Base-by-base conservation (phyloP, 2,329 filamentous ascomycete genomes). In the Graphilbum fragrans region DNA sequence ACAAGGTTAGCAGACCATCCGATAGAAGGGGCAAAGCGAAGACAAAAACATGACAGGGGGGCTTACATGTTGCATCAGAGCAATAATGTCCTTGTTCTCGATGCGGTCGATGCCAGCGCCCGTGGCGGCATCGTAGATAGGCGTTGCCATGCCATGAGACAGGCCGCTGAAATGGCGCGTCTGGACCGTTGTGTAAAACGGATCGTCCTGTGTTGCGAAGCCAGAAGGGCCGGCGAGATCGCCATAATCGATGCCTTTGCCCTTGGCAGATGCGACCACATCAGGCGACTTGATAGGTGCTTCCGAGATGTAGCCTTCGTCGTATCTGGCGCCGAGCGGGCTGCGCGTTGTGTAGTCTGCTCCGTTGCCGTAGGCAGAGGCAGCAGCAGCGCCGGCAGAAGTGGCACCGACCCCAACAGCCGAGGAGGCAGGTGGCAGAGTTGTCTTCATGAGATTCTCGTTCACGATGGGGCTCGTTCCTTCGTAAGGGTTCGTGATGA, bases 71-170 rank as follows among this genome's bases (percentile, higher is more conserved):
- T 98, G 90, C 92, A 98, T 98, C 46, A 98, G 67, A 20, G 90
- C 86, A 48, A 98, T 83, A 52, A 98, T 93, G 55, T 98, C 92
- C 63, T 93, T 92, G 36, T 87, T 94, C 58, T 96, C 82, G 39
- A 98, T 96, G 37, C 82, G 74, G 50, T 96, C 88, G 40, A 94
- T 83, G 27, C 87, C 88, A 47, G 77, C 80, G 40, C 90, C 90
- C 2, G 85, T 94, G 4, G 88, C 75, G 45, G 85, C 80, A 56
- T 98, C 92, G 54, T 94, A 96, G 18, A 96, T 69, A 3, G 90
- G 88, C 23, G 87, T 92, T 4, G 70, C 72, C 74, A 95, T 86
- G 36, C 88, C 90, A 54, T 95, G 86, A 8, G 90, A 95, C 65
- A 94, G 82, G 38, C 86, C 88, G 55, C 86, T 94, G 37, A 88